A percentile compares a stretch with the other conserved stretches of the same genome.
These are phyloP conservation scores for Chenopodium berlandieri DNA, from an alignment of 148 eudicot genomes.

Conservation along the genomic window DNA sequence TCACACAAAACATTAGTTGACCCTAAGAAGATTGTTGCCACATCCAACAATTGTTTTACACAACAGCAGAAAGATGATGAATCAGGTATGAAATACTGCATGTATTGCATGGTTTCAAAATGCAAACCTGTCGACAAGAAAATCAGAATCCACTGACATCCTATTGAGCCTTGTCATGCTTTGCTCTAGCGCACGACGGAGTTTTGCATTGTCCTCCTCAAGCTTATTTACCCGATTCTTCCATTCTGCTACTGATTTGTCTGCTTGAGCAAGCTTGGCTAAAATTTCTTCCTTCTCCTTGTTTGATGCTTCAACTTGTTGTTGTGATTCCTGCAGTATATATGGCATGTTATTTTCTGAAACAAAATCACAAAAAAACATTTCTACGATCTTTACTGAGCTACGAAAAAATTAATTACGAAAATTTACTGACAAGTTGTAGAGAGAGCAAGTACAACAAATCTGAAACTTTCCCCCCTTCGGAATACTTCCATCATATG, in stretches of 20 bases:
- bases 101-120: constrained; percentile 1
- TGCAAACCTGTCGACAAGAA: constrained; percentile 84
- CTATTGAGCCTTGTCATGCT: constrained; percentile 98
- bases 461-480: not conserved
- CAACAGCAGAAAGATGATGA: not conserved
- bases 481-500: not conserved
- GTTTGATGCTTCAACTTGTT: constrained; percentile 52
- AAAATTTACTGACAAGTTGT: not conserved
- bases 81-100: not conserved
- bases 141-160: constrained; percentile 97
- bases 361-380: not conserved
- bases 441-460: not conserved
- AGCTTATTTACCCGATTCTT: constrained; percentile 77
- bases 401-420: too few species aligned
- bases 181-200: constrained; percentile 95
- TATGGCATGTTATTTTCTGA: constrained; percentile 20
- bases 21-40: not conserved
- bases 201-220: constrained; percentile 86
- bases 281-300: constrained; percentile 66
- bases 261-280: constrained; percentile 61
- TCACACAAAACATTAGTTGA: constrained; percentile 5
- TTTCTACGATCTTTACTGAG: not conserved
- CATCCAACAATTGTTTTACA: too few species aligned
- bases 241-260: constrained; percentile 53
- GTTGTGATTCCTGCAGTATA: constrained; percentile 61